Evolutionary conservation across 306 rosid genomes (phyloP), one percentile per base, ranked within the genome.

Genomic region (Sphenostylis stenocarpa): DNA sequence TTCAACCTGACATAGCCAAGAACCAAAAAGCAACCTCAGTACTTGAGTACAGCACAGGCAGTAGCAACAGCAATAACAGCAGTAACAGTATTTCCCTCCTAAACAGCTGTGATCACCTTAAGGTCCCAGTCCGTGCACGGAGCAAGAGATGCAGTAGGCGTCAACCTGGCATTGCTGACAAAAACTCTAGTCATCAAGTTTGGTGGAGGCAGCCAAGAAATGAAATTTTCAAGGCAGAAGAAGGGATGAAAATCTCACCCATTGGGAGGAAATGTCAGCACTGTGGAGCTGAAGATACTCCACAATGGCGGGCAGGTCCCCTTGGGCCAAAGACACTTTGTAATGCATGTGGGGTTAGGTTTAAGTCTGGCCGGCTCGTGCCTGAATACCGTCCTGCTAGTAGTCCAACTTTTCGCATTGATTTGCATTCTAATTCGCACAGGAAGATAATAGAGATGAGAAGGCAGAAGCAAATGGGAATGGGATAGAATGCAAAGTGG

Each of bases 241-340:
- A 31, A 24, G 80, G 14, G 38, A 56, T 33, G 17, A 47, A 48
- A 49, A 58, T 41, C 15, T 19, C 83, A 8, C 55, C 70, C 12
- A 71, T 75, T 17, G 89, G 87, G 74, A 74, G 87, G 67, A 84
- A 85, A 81, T 93, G 97, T 56, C 91, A 83, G 60, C 97, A 91
- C 67, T 93, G 95, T 41, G 91, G 95, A 39, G 80, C 91, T 23
- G 88, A 84, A 15, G 73, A 83, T 67, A 91, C 97, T 55, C 95
- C 97, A 4, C 93, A 79, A 65, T 93, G 98, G 98, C 86, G 96
- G 28, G 86, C 86, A 1, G 97, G 98, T 17, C 98, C 98, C 0
- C 12, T 5, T 4, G 95, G 98, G 31, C 90, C 85, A 0, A 88
- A 89, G 41, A 93, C 96, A 8, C 87, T 93, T 3, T 93, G 98